Evolutionary conservation across 495 filamentous ascomycete genomes (phyloP).

Genomic region (Daldinia vernicosa): DNA sequence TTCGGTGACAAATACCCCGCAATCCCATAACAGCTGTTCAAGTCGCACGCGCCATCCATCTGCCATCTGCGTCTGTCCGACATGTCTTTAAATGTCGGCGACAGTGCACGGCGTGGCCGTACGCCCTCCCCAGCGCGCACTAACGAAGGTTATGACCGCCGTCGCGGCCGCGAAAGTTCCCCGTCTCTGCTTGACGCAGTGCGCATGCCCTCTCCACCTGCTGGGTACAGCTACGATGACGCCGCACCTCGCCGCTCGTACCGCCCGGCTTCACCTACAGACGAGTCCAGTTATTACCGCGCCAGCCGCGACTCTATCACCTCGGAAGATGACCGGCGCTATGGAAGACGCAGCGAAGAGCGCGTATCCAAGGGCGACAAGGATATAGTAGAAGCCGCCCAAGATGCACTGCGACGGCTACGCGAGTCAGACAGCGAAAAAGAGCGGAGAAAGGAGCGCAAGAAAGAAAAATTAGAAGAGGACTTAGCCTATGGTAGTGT

Average conservation of each 20-base stretch:
- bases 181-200: slow-evolving; percentile 55
- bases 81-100: slow-evolving; percentile 65
- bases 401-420: slow-evolving; percentile 41
- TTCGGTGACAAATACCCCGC: slow-evolving; percentile 31
- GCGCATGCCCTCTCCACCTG: slow-evolving; percentile 56
- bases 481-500: slow-evolving; percentile 58
- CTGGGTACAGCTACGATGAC: slow-evolving; percentile 47
- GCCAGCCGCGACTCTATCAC: slow-evolving; percentile 43
- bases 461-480: slow-evolving; percentile 53
- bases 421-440: slow-evolving; percentile 36
- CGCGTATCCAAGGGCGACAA: slow-evolving; percentile 52
- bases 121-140: slow-evolving; percentile 64
- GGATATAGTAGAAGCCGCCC: slow-evolving; percentile 50
- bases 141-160: slow-evolving; percentile 54
- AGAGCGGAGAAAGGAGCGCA: slow-evolving; percentile 36
- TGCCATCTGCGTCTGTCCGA: neutral
- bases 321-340: slow-evolving; percentile 40
- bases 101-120: slow-evolving; percentile 67
- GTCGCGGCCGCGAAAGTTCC: slow-evolving; percentile 52
- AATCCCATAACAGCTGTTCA: slow-evolving; percentile 7
- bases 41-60: slow-evolving; percentile 2
- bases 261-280: slow-evolving; percentile 50
- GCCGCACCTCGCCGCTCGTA: slow-evolving; percentile 47
- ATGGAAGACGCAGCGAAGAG: slow-evolving; percentile 42
- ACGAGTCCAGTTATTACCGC: slow-evolving; percentile 43